phyloP scores from a whole-genome alignment of 495 filamentous ascomycete genomes.

The Neurospora sp. region DNA sequence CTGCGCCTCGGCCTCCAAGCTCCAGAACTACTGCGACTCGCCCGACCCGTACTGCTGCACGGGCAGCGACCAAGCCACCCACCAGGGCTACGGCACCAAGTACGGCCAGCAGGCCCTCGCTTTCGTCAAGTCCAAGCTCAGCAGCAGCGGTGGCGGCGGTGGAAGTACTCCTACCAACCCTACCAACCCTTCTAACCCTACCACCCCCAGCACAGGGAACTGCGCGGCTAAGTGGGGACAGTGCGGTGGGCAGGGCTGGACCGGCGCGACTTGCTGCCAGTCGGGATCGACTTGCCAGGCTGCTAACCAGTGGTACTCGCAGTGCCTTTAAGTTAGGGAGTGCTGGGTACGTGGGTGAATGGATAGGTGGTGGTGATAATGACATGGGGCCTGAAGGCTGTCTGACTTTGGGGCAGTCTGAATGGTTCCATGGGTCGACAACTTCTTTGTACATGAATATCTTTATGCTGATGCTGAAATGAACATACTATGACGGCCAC shows the following conservation, averaged over 20 bases:
- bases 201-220: conserved; percentile 14
- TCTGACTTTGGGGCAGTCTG: neutral
- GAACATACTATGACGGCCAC: neutral
- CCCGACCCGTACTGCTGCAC: conserved; percentile 57
- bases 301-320: conserved; percentile 24
- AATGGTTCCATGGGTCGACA: neutral
- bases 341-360: neutral
- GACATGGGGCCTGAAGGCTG: neutral
- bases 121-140: conserved; percentile 42
- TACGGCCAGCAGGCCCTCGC: conserved; percentile 48
- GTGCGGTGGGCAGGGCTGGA: conserved; percentile 24
- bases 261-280: conserved; percentile 19
- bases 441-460: neutral
- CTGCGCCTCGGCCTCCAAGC: conserved; percentile 42
- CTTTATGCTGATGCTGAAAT: neutral
- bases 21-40: conserved; percentile 53
- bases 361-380: conserved; percentile 7
- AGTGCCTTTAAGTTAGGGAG: conserved; percentile 18
- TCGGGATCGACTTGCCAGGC: conserved; percentile 19
- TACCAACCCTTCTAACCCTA: neutral
- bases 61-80: conserved; percentile 44
- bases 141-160: neutral
- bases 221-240: conserved; percentile 20
- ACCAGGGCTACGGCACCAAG: conserved; percentile 48
- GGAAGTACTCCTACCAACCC: conserved; percentile 3